Evolutionary conservation across 805 yeast genomes (phyloP), one percentile per base, ranked within the genome.

Genomic region (Candida ortonii): DNA sequence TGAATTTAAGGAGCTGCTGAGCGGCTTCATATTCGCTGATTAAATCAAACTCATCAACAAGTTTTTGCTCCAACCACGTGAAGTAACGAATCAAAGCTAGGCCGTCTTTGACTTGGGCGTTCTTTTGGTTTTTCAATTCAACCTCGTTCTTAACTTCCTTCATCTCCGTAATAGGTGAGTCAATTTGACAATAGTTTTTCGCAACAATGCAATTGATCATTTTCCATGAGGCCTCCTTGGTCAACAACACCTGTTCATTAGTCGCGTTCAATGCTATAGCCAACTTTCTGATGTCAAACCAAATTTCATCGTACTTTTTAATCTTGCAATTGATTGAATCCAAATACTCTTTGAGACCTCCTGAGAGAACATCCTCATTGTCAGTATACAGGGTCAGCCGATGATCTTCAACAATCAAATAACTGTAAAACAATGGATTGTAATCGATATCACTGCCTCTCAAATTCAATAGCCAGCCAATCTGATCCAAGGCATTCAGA

Each of bases 381-480:
- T 71, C 70, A 7, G 69, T 67, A 49, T 66, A 76, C 29, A 76
- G 56, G 1, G 56, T 57, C 16, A 67, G 55, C 9, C 57, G 50
- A 16, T 53, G 62, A 9, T 52, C 63, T 12, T 72, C 62, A 19
- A 80, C 65, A 8, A 80, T 57, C 29, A 71, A 50, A 43, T 74
- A 74, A 37, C 70, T 55, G 57, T 62, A 74, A 45, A 75, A 75
- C 12, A 75, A 67, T 3, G 80, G 80, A 46, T 73, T 74, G 54
- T 49, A 75, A 30, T 70, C 72, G 38, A 75, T 75, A 51, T 75
- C 80, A 32, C 55, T 44, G 25, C 69, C 68, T 44, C 98, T 76
- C 36, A 90, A 62, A 53, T 90, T 90, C 53, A 88, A 72, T 26
- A 88, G 62, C 96, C 96, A 89, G 6, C 95, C 93, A 43, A 88